A percentile compares a stretch with the other conserved stretches of the same genome.
phyloP scores from a whole-genome alignment of 2,329 filamentous ascomycete genomes.

The Corniculantispora saksenae region DNA sequence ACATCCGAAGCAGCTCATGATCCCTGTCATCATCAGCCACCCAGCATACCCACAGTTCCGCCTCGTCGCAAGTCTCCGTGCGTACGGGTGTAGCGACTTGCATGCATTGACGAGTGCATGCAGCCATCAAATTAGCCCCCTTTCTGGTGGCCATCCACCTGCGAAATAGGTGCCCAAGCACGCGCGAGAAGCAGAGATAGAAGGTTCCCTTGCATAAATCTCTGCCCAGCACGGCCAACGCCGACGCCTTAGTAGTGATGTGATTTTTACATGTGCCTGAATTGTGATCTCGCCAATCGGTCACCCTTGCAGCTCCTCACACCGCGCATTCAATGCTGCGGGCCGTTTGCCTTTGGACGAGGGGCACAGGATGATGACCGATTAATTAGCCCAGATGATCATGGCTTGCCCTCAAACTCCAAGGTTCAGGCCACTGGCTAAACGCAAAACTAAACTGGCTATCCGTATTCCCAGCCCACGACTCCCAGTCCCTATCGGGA shows the following conservation, averaged over 20 bases:
- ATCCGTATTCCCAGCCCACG: not conserved
- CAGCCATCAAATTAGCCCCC: not conserved
- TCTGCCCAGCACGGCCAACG: not conserved
- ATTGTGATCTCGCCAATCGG: not conserved
- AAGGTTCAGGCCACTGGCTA: not conserved
- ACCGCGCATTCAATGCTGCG: not conserved
- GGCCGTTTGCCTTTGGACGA: not conserved
- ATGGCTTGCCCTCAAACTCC: not conserved
- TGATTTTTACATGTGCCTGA: not conserved
- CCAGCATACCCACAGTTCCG: not conserved
- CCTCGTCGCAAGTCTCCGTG: not conserved
- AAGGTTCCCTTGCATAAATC: not conserved
- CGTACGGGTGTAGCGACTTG: not conserved
- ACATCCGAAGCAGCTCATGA: not conserved
- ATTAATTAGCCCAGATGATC: not conserved
- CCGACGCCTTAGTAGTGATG: not conserved
- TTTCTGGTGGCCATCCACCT: not conserved
- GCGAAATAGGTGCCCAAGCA: not conserved
- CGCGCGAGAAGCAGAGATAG: not conserved
- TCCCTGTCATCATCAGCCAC: not conserved
- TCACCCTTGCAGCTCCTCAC: not conserved
- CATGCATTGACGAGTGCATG: not conserved
- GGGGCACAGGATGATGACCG: not conserved
- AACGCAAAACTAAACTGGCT: not conserved
- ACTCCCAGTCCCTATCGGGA: not conserved